A percentile compares a stretch with the other conserved stretches of the same genome.
Evolutionary conservation across 306 rosid genomes (phyloP).

Genomic region (Potentilla sterilis): DNA sequence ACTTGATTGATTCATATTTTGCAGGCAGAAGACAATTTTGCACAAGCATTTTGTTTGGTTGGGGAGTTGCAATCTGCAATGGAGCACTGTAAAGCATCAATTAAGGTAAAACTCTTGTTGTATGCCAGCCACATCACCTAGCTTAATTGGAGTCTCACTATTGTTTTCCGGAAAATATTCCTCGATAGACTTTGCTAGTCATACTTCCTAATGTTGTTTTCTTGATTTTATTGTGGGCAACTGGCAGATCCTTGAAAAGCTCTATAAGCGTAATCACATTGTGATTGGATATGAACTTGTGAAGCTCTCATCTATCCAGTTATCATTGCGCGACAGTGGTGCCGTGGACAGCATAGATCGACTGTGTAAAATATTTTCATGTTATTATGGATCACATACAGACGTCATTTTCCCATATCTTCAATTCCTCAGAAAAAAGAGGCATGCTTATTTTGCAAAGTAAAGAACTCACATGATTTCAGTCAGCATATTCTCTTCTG

Average conservation of each 20-base stretch:
- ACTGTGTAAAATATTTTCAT: constrained; percentile 50
- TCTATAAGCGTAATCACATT: constrained; percentile 63
- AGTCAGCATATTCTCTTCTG: neutral
- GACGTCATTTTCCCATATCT: constrained; percentile 60
- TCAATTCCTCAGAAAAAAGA: constrained; percentile 36
- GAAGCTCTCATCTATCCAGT: constrained; percentile 80
- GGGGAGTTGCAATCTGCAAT: constrained; percentile 54
- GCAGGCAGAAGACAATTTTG: constrained; percentile 85
- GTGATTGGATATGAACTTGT: constrained; percentile 81
- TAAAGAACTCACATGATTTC: constrained; percentile 19
- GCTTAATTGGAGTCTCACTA: neutral
- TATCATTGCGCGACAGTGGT: constrained; percentile 46
- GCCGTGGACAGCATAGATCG: constrained; percentile 45
- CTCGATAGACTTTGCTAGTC: neutral
- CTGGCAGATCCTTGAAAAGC: constrained; percentile 77
- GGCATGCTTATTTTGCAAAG: neutral
- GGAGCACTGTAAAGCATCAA: constrained; percentile 77
- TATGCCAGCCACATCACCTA: neutral
- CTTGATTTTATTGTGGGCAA: constrained; percentile 6
- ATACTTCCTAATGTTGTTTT: neutral
- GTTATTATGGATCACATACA: constrained; percentile 65
- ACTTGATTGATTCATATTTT: constrained; percentile 25
- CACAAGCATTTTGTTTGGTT: constrained; percentile 66
- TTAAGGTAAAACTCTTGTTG: constrained; percentile 44
- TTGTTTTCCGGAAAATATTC: neutral